Base-by-base conservation (phyloP, 116 monocot genomes). In the Thalassia testudinum region DNA sequence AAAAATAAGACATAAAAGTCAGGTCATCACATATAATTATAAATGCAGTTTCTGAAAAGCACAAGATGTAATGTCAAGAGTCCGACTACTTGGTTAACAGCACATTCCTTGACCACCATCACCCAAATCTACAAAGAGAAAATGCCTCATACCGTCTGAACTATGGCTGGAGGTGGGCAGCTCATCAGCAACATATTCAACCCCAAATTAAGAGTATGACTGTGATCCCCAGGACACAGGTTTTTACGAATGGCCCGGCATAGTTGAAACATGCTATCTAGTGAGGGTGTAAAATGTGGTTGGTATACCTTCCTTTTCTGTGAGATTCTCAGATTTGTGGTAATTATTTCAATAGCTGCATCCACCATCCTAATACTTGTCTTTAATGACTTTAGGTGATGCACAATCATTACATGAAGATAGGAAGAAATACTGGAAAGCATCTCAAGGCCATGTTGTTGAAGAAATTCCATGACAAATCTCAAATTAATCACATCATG, bases 211-310 rank as follows among this genome's bases (percentile, higher is more conserved):
- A 38, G 34, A 18, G 66, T 67, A 52, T 21, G 24, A 50, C 27
- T 54, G 52, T 44, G 48, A 10, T 48, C 47, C 22, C 28, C 37
- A 62, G 37, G 53, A 52, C 27, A 26, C 17, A 60, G 54, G 37
- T 70, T 68, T 38, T n/a, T 25, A 60, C 49, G 49, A 27, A 92
- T 44, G n/a, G 50, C 50, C 62, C 65, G 64, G 55, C 29, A 83
- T 16, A 83, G 68, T 21, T 66, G 69, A 57, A 59, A 60, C 58
- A 86, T 50, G 21, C 65, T 70, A 21, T 75, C 64, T 15, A 86
- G 61, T 42, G 92, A 86, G 24, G 86, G 49, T 13, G 66, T 62
- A 52, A 86, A 83, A 75, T 80, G 86, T 63, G 87, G 77, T 44
- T 75, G 69, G 54, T 67, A 73, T 29, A 73, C 63, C 48, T 63